These are phyloP conservation scores for Fonsecaea pedrosoi DNA, from an alignment of 2,329 filamentous ascomycete genomes.

Conservation along the genomic window DNA sequence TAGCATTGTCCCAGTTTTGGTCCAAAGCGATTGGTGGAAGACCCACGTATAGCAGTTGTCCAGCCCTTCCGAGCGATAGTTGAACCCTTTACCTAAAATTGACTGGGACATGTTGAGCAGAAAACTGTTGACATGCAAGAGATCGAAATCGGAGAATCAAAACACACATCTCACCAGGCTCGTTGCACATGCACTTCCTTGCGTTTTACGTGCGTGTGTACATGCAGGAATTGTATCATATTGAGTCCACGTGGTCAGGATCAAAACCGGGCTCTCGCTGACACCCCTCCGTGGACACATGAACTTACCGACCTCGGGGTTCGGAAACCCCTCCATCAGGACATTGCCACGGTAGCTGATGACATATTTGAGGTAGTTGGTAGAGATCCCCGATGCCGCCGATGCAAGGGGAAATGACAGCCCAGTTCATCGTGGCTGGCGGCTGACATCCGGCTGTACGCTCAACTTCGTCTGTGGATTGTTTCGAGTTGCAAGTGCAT, in stretches of 20 bases:
- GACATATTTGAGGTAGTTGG: neutral
- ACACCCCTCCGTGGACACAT: neutral
- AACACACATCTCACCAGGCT: neutral
- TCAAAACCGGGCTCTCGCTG: neutral
- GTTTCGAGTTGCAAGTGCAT: neutral
- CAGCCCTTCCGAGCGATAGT: neutral
- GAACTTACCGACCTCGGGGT: neutral
- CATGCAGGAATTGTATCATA: constrained; percentile 28
- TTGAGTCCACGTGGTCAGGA: constrained; percentile 24
- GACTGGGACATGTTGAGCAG: neutral
- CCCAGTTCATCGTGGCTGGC: neutral
- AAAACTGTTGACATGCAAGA: neutral
- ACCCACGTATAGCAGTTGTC: neutral
- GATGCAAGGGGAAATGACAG: neutral
- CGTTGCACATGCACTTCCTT: neutral
- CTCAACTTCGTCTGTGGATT: neutral
- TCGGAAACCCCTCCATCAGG: neutral
- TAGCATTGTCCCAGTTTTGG: neutral
- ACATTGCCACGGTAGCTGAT: neutral
- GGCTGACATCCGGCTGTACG: neutral
- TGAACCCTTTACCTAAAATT: neutral
- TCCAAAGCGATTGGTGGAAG: neutral
- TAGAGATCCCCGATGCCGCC: neutral
- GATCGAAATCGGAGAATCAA: neutral
- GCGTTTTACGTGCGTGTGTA: neutral